Percentiles rank a stretch among this genome's conserved stretches.
These are phyloP conservation scores for Marasmius oreades DNA, from an alignment of 1,284 basidiomycete species.

Conservation along the genomic window DNA sequence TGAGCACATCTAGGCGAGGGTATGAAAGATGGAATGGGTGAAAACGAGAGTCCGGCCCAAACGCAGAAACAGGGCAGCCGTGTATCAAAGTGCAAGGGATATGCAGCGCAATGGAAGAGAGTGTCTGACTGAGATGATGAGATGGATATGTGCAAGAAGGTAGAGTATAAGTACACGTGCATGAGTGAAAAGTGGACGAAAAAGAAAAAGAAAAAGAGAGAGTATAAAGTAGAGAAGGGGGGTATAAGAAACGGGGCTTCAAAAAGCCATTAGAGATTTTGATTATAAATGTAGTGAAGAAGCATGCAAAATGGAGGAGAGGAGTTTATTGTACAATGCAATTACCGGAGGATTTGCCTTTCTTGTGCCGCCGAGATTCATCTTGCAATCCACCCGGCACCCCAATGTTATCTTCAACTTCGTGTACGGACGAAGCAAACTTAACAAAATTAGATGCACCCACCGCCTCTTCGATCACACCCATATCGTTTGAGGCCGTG, in stretches of 20 bases:
- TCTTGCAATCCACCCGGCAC: conserved; percentile 33
- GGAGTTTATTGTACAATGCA: conserved; percentile 40
- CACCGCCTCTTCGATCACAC: conserved; percentile 18
- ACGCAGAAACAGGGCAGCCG: neutral
- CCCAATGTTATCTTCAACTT: conserved; percentile 21
- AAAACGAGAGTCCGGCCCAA: neutral
- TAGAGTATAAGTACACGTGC: conserved; percentile 10
- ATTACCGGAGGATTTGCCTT: conserved; percentile 36
- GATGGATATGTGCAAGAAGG: conserved; percentile 1
- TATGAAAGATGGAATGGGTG: conserved; percentile 5
- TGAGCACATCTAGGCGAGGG: neutral
- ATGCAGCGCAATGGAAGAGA: neutral
- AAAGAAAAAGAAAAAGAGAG: too few relatives aligned
- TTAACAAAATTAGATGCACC: conserved; percentile 22
- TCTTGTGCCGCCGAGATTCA: conserved; percentile 36
- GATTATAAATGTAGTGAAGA: conserved; percentile 9
- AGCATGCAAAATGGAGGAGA: conserved; percentile 4
- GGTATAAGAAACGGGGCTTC: neutral
- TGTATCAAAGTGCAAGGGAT: neutral
- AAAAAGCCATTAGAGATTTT: neutral
- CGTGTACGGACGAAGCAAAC: conserved; percentile 23
- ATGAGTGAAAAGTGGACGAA: neutral
- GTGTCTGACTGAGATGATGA: neutral
- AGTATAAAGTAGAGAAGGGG: neutral
- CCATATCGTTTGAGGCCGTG: conserved; percentile 23